Evolutionary conservation across 495 filamentous ascomycete genomes (phyloP), one percentile per base, ranked within the genome.

Genomic region (Lineolata rhizophorae): DNA sequence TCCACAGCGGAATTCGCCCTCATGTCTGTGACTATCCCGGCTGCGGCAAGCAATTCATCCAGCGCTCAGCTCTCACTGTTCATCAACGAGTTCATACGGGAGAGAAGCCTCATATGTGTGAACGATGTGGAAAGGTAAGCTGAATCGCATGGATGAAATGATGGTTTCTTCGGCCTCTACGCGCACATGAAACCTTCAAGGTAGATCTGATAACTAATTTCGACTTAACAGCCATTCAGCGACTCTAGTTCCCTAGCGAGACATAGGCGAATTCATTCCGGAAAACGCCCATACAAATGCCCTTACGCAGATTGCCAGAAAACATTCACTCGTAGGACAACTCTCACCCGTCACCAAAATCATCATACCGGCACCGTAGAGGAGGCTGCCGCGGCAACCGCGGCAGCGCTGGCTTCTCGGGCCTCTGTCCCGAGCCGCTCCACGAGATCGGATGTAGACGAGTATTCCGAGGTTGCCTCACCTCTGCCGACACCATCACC

Each of bases 91-190:
- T 95, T 20, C 87, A 97, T 44, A 95, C 87, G 1, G 87, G 87
- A 28, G 87, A 97, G 52, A 97, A 97, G 51, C 87, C 87, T 5
- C 87, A 97, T 46, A 82, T 84, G 75, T 97, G 87, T 49, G 90
- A 95, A 55, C 64, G 78, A 39, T 97, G 87, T 52, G 77, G 82
- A 48, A 95, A 97, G 72, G 85, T 93, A 65, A 35, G 52, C 32
- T 38, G 45, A 36, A 29, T 4, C 32, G n/a, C n/a, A n/a, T n/a
- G n/a, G n/a, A n/a, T n/a, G n/a, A n/a, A n/a, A n/a, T n/a, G n/a
- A n/a, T n/a, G n/a, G n/a, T n/a, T n/a, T n/a, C n/a, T n/a, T n/a
- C n/a, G n/a, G n/a, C n/a, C n/a, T n/a, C n/a, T n/a, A n/a, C n/a
- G n/a, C n/a, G n/a, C n/a, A n/a, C n/a, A n/a, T n/a, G n/a, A n/a